Evolutionary conservation across 306 rosid genomes (phyloP).

Genomic region (Astragalus glycyphyllos): DNA sequence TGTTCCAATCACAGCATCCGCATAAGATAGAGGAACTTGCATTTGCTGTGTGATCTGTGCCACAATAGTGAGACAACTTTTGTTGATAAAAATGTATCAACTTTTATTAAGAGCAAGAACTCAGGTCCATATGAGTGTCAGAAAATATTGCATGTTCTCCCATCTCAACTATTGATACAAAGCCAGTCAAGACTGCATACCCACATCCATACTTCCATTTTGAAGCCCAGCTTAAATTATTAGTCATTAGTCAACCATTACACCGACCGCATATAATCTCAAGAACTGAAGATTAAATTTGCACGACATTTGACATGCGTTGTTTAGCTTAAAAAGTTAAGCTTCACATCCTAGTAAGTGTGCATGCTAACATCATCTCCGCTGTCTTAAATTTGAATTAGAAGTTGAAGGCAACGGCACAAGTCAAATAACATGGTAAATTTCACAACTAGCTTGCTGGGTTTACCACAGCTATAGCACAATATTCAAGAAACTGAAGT

Average conservation of each 20-base stretch:
- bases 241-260: not conserved
- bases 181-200: slow-evolving; percentile 4
- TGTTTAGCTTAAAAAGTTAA: slow-evolving; percentile 13
- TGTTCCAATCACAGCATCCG: slow-evolving; percentile 97
- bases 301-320: not conserved
- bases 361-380: not conserved
- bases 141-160: not conserved
- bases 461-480: slow-evolving; percentile 11
- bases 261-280: slow-evolving; percentile 10
- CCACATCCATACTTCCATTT: slow-evolving; percentile 29
- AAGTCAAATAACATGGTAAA: slow-evolving; percentile 23
- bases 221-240: slow-evolving; percentile 18
- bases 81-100: slow-evolving; percentile 1
- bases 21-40: slow-evolving; percentile 94
- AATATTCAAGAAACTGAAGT: slow-evolving; percentile 25
- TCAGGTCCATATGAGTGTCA: not conserved
- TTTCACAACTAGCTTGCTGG: slow-evolving; percentile 17
- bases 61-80: slow-evolving; percentile 42
- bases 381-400: slow-evolving; percentile 24
- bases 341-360: not conserved
- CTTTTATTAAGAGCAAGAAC: slow-evolving; percentile 1
- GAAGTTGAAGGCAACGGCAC: slow-evolving; percentile 6
- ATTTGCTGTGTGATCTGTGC: slow-evolving; percentile 93
- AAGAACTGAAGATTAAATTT: slow-evolving; percentile 20
- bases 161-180: not conserved